Conservation (phyloP, 2,329 filamentous ascomycete genomes). For the Berkeleyomyces rouxiae region DNA sequence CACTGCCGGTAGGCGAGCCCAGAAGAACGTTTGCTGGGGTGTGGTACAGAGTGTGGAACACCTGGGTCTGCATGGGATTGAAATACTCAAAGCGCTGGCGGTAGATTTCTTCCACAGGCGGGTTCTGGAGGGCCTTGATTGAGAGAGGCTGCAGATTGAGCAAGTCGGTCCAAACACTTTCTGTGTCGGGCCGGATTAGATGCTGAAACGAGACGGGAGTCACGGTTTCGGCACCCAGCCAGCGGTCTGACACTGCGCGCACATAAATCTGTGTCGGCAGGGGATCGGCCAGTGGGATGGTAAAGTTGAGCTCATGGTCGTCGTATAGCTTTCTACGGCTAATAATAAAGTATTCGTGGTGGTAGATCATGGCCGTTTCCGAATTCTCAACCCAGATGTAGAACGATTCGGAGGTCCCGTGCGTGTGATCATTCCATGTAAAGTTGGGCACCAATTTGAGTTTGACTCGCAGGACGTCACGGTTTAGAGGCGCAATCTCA, state of each 20-base stretch:
- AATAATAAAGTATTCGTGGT: conserved; percentile 92
- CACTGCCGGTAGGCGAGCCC: conserved; percentile 90
- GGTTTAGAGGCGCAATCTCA: conserved; percentile 87
- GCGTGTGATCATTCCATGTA: conserved; percentile 80
- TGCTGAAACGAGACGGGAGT: conserved; percentile 94
- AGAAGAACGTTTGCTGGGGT: conserved; percentile 82
- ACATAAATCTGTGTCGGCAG: conserved; percentile 93
- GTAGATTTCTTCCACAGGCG: conserved; percentile 75
- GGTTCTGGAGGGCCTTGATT: conserved; percentile 73
- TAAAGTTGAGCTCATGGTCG: conserved; percentile 96
- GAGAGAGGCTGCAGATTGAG: conserved; percentile 82
- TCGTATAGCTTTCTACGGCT: conserved; percentile 80
- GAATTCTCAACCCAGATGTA: conserved; percentile 99
- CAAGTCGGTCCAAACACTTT: conserved; percentile 91
- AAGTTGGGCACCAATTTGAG: conserved; percentile 81
- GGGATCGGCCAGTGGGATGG: conserved; percentile 85
- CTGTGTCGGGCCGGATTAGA: conserved; percentile 88
- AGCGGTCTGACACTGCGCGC: conserved; percentile 81
- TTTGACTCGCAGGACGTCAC: conserved; percentile 84
- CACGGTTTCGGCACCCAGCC: conserved; percentile 92
- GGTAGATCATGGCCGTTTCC: conserved; percentile 92
- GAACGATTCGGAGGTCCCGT: conserved; percentile 89
- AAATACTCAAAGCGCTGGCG: conserved; percentile 82
- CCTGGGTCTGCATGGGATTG: conserved; percentile 98
- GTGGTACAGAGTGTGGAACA: conserved; percentile 93